Percentiles rank a stretch among this genome's conserved stretches.
Conservation (phyloP, 192 early-diverging fungal species). For the Haplosporangium gracile region DNA sequence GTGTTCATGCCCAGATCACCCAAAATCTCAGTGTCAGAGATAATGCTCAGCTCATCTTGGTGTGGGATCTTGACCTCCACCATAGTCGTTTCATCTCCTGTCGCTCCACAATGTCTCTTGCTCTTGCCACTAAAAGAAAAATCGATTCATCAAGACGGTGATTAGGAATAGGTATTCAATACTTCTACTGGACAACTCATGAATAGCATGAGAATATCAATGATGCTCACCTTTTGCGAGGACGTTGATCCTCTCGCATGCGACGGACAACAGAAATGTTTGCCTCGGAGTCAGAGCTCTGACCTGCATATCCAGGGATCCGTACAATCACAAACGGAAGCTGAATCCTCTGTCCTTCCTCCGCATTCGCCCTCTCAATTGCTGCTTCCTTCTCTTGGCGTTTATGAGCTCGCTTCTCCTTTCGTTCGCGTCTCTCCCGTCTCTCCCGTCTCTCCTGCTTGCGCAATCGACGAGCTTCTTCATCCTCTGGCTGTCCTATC, state of each 20-base stretch:
- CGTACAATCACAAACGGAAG: slow-evolving; percentile 36
- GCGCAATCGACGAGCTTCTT: slow-evolving; percentile 13
- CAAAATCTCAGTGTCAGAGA: slow-evolving; percentile 44
- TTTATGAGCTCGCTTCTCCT: slow-evolving; percentile 32
- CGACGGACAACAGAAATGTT: slow-evolving; percentile 44
- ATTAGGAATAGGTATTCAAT: background rate
- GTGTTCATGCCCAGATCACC: slow-evolving; percentile 32
- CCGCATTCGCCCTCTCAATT: background rate
- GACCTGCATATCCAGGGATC: slow-evolving; percentile 36
- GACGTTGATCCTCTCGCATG: slow-evolving; percentile 27
- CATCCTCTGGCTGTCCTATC: background rate
- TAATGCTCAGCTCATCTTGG: slow-evolving; percentile 41
- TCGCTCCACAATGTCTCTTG: slow-evolving; percentile 4
- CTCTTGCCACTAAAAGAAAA: slow-evolving; percentile 6
- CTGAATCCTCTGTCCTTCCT: slow-evolving; percentile 21
- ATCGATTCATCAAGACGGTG: background rate
- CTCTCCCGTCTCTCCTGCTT: slow-evolving; percentile 32
- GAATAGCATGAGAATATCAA: background rate
- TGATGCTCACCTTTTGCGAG: slow-evolving; percentile 27
- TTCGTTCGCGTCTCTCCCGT: slow-evolving; percentile 35
- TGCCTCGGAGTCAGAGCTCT: slow-evolving; percentile 51
- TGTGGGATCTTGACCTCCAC: slow-evolving; percentile 42
- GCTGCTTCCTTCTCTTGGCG: slow-evolving; percentile 24
- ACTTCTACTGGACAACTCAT: background rate
- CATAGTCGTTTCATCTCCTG: slow-evolving; percentile 35